Evolutionary conservation across 495 filamentous ascomycete genomes (phyloP), one percentile per base, ranked within the genome.

Genomic region (Aspergillus bertholletiae): DNA sequence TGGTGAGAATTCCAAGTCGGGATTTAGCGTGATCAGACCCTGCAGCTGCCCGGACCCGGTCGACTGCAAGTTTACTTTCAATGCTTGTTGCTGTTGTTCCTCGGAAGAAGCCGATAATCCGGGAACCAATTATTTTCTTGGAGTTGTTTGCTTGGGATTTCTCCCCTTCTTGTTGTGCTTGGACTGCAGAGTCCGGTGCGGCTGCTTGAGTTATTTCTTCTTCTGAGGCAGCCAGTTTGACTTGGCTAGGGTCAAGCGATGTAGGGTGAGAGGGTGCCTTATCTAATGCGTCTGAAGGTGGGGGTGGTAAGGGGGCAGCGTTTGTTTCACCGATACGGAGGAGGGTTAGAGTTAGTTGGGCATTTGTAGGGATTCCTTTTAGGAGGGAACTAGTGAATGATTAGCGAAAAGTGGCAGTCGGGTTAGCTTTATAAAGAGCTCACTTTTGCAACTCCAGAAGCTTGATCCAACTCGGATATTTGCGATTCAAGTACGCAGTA

Each of bases 271-370:
- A 65, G 7, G 56, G 71, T 24, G 61, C 69, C 45, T 58, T 83
- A 74, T 44, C 30, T 2, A 54, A 17, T 0, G 56, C 41, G n/a
- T 46, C 26, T 1, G 41, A 44, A 4, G 56, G 89, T 0, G 90
- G 87, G n/a, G 90, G 89, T 3, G 90, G 89, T 0, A 96, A 69
- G 0, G 91, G 90, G 0, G 89, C 82, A 49, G 88, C 84, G 68
- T 92, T 93, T 18, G 84, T 85, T 72, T 95, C 91, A 48, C 90
- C 89, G 50, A 92, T 84, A 34, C 92, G 87, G 23, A 96, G 86
- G 12, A 96, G 80, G 4, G 91, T 96, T 43, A 96, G 68, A 0
- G 90, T 88, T 13, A 96, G 77, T 59, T 95, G 91, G 17, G 89
- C 90, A 63, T 96, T 94, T 3, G 91, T 96, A 0, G 91, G 91